A percentile compares a stretch with the other conserved stretches of the same genome.
These are phyloP conservation scores for Bremia lactucae DNA, from an alignment of 352 stramenopile species.

Conservation along the genomic window DNA sequence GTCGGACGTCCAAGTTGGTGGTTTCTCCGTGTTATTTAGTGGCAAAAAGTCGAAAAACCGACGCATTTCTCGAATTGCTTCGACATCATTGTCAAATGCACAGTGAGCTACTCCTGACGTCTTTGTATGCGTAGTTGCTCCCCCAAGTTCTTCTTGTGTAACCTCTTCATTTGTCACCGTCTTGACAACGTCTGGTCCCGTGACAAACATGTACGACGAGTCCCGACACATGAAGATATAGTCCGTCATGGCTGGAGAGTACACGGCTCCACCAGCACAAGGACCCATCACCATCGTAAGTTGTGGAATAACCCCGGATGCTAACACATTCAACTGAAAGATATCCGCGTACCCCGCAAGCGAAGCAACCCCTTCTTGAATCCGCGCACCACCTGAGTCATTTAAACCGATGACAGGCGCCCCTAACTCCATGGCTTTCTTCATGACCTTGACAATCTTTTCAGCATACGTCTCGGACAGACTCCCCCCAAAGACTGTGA, in stretches of 20 bases:
- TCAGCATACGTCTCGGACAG: conserved; percentile 94
- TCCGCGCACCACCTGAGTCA: conserved; percentile 95
- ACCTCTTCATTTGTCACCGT: conserved; percentile 96
- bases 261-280: conserved; percentile 91
- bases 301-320: conserved; percentile 90
- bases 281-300: conserved; percentile 97
- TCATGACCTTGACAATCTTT: conserved; percentile 99
- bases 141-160: conserved; percentile 91
- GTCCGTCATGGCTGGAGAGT: conserved; percentile 97
- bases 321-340: conserved; percentile 96
- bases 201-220: conserved; percentile 99
- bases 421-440: conserved; percentile 92
- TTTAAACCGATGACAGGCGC: conserved; percentile 97
- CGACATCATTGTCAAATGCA: conserved; percentile 95
- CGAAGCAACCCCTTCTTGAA: conserved; percentile 96
- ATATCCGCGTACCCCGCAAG: conserved; percentile 97
- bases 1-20: conserved; percentile 60
- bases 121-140: conserved; percentile 91
- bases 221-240: conserved; percentile 98
- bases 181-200: conserved; percentile 96
- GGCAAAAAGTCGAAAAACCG: conserved; percentile 95
- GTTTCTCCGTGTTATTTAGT: conserved; percentile 86
- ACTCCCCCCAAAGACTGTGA: conserved; percentile 95
- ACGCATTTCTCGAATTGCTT: conserved; percentile 88
- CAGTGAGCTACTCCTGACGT: conserved; percentile 92